A percentile compares a stretch with the other conserved stretches of the same genome.
Evolutionary conservation across 2,329 filamentous ascomycete species (phyloP).

Genomic region (Bipolaris zeicola): DNA sequence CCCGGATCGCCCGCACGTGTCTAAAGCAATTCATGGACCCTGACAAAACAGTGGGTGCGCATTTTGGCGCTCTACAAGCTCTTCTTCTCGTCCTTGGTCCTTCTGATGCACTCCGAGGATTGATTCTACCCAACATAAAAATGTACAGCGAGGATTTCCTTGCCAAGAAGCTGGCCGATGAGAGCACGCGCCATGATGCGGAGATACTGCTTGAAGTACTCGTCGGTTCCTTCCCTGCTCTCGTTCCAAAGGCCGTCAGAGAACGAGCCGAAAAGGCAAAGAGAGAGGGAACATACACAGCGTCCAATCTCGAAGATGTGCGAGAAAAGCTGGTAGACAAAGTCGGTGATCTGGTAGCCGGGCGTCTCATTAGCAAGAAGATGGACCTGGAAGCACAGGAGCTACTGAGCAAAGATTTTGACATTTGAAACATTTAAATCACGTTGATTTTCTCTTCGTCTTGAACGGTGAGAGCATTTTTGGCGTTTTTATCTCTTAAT

Average conservation of each 20-base stretch:
- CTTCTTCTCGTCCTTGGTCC: constrained; percentile 76
- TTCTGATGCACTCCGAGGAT: constrained; percentile 64
- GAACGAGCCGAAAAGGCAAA: constrained; percentile 47
- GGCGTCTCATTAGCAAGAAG: constrained; percentile 38
- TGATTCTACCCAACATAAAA: constrained; percentile 70
- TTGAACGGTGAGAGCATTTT: neutral
- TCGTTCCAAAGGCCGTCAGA: constrained; percentile 39
- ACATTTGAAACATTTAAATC: constrained; percentile 9
- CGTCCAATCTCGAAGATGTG: constrained; percentile 48
- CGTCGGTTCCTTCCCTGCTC: constrained; percentile 59
- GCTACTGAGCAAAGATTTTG: constrained; percentile 12
- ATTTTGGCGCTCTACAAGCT: constrained; percentile 87
- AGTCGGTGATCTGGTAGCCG: constrained; percentile 49
- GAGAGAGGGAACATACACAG: constrained; percentile 44
- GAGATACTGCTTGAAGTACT: constrained; percentile 65
- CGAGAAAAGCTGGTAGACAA: constrained; percentile 51
- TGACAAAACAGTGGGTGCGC: constrained; percentile 77
- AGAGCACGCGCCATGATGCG: constrained; percentile 62
- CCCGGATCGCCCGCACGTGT: constrained; percentile 89
- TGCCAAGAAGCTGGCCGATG: constrained; percentile 57
- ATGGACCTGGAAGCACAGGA: constrained; percentile 30
- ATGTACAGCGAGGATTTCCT: constrained; percentile 65
- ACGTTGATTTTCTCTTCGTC: neutral
- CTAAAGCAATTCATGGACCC: constrained; percentile 91
- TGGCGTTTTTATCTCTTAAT: neutral